Evolutionary conservation across 352 stramenopile genomes (phyloP), one percentile per base, ranked within the genome.

Genomic region (Pythium rhizo-oryzae): DNA sequence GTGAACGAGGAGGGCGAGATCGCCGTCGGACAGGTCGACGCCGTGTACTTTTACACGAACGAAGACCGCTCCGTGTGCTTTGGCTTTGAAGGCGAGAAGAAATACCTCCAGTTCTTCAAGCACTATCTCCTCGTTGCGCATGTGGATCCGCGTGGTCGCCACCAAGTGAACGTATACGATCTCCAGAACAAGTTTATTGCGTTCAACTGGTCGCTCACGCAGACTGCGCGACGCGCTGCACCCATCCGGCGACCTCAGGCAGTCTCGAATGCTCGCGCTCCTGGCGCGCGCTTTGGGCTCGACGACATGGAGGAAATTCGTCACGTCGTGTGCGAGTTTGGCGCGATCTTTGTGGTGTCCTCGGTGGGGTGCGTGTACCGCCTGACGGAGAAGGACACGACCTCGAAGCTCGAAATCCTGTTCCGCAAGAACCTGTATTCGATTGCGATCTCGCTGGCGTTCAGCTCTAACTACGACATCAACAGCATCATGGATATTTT

Each of bases 371-470:
- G 92, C 51, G 85, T 98, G 44, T 97, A 99, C 65, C 90, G 92
- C 7, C 79, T 99, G 49, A 97, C 84, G 18, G 97, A 99, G 70
- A 98, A 98, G 72, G 85, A 95, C 65, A 99, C 96, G 39, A 87
- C 86, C 21, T 98, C 97, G 19, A 99, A 99, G 78, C 79, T 99
- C 8, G 91, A 98, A 69, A 96, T 99, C 24, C 77, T 99, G 19
- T 98, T 98, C 59, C 87, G 96, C 59, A 99, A 99, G 74, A 98
- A 99, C 75, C 72, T 99, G 35, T 99, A 98, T 76, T 93, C 93
- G 37, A 98, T 98, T 56, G 98, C 98, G 35, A 99, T 99, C 59
- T 98, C 95, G 62, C 90, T 99, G 50, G 97, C 97, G 7, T 98
- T 95, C 71, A 96, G 88, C 76, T 94, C 97, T 65, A 97, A 98